These are phyloP conservation scores for Penicillium soppii DNA, from an alignment of 495 filamentous ascomycete species.

Conservation along the genomic window DNA sequence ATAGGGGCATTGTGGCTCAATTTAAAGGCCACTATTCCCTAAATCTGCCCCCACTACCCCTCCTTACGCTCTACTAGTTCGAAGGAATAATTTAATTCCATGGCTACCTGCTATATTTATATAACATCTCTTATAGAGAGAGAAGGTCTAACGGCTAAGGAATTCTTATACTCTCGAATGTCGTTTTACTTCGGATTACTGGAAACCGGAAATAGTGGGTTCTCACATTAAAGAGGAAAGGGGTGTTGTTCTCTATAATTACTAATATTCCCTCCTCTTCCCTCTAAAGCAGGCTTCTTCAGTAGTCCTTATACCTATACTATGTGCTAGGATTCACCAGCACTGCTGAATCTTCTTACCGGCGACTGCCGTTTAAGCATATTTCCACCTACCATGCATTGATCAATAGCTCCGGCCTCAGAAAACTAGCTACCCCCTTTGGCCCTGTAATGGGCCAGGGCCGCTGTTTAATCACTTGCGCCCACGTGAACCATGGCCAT, in stretches of 20 bases:
- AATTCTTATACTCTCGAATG: constrained; percentile 5
- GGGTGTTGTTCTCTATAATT: neutral
- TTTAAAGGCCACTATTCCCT: too few relatives aligned
- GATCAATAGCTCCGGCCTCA: constrained; percentile 11
- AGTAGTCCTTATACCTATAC: constrained; percentile 2
- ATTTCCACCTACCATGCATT: constrained; percentile 12
- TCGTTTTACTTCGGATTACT: constrained; percentile 6
- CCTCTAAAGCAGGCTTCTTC: too few relatives aligned
- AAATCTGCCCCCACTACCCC: too few relatives aligned
- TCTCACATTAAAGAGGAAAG: too few relatives aligned
- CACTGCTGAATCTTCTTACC: constrained; percentile 3
- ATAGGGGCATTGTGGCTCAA: too few relatives aligned
- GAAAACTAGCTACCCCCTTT: too few relatives aligned
- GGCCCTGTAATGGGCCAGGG: too few relatives aligned
- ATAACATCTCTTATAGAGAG: constrained; percentile 2
- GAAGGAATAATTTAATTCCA: too few relatives aligned
- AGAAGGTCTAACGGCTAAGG: constrained; percentile 4
- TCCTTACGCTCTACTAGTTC: too few relatives aligned
- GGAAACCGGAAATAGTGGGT: neutral
- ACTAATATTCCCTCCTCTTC: neutral
- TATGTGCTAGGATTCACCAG: constrained; percentile 2
- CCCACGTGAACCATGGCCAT: too few relatives aligned
- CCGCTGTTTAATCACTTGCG: too few relatives aligned
- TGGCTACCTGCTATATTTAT: constrained; percentile 5
- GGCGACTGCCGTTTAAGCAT: constrained; percentile 5